Percentiles rank a stretch among this genome's conserved stretches.
These are phyloP conservation scores for Suillus placidus DNA, from an alignment of 768 basidiomycete species.

Conservation along the genomic window DNA sequence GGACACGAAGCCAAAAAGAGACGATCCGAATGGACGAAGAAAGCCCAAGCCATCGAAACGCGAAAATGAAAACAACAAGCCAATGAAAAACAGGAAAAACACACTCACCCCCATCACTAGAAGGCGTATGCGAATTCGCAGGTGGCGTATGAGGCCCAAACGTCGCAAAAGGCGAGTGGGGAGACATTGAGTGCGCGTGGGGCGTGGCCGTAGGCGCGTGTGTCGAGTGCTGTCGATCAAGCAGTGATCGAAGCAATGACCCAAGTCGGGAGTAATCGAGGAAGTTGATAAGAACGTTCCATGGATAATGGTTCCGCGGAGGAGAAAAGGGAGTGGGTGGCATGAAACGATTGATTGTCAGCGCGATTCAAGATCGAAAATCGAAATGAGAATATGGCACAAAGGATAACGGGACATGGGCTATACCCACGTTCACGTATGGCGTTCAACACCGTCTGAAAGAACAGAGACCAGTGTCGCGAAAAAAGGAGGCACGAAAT, in stretches of 20 bases:
- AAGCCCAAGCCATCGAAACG: not conserved
- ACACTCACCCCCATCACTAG: constrained; percentile 31
- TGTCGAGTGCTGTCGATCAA: constrained; percentile 20
- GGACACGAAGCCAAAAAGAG: too few species aligned
- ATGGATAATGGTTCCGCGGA: not conserved
- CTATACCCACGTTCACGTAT: too few species aligned
- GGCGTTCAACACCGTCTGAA: too few species aligned
- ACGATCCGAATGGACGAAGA: not conserved
- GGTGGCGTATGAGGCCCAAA: constrained; percentile 22
- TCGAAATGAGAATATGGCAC: too few species aligned
- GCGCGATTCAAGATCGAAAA: not conserved
- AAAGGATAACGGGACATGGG: too few species aligned
- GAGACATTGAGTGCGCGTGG: constrained; percentile 17
- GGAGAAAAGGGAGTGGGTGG: not conserved
- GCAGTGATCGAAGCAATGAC: not conserved
- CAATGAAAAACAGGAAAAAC: not conserved
- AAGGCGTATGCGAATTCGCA: constrained; percentile 28
- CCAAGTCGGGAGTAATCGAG: not conserved
- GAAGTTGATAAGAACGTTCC: not conserved
- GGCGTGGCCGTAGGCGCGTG: constrained; percentile 1
- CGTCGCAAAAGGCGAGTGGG: constrained; percentile 24
- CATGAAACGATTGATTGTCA: not conserved
- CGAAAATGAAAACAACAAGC: not conserved
- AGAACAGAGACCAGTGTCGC: not conserved
- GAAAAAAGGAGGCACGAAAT: not conserved